These are phyloP conservation scores for Ustilago curta DNA, from an alignment of 1,284 basidiomycete species.

Conservation along the genomic window DNA sequence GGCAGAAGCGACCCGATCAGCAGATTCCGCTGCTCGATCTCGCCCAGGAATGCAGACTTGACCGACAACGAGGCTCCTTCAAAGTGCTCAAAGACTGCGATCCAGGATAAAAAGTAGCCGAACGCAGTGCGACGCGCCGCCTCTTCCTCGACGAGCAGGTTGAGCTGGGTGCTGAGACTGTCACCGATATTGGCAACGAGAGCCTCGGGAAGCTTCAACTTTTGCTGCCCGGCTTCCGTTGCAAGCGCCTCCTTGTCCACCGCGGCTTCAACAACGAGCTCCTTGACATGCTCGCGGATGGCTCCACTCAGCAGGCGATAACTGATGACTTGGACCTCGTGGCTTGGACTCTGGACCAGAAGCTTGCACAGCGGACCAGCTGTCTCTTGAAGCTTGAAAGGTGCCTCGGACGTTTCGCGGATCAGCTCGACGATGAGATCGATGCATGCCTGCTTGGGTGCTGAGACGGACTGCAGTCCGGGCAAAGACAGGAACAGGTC, in stretches of 20 bases:
- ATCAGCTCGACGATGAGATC: conserved; percentile 57
- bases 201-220: conserved; percentile 28
- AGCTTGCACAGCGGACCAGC: conserved; percentile 32
- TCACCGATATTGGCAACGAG: conserved; percentile 41
- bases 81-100: conserved; percentile 88
- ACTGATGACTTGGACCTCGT: conserved; percentile 56
- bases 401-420: conserved; percentile 34
- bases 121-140: conserved; percentile 46
- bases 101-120: conserved; percentile 83
- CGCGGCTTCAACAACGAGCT: conserved; percentile 59
- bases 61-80: conserved; percentile 85
- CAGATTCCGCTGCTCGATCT: conserved; percentile 80
- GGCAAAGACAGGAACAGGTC: conserved; percentile 73
- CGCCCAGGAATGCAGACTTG: conserved; percentile 83
- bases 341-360: conserved; percentile 38
- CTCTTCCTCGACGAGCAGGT: conserved; percentile 37
- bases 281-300: conserved; percentile 53
- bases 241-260: conserved; percentile 35
- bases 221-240: conserved; percentile 30
- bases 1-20: conserved; percentile 79
- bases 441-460: conserved; percentile 38
- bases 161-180: conserved; percentile 30
- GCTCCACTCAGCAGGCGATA: conserved; percentile 41
- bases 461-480: conserved; percentile 19
- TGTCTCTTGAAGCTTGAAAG: conserved; percentile 40